These are phyloP conservation scores for Lyophyllum shimeji DNA, from an alignment of 768 basidiomycete genomes.

Conservation along the genomic window DNA sequence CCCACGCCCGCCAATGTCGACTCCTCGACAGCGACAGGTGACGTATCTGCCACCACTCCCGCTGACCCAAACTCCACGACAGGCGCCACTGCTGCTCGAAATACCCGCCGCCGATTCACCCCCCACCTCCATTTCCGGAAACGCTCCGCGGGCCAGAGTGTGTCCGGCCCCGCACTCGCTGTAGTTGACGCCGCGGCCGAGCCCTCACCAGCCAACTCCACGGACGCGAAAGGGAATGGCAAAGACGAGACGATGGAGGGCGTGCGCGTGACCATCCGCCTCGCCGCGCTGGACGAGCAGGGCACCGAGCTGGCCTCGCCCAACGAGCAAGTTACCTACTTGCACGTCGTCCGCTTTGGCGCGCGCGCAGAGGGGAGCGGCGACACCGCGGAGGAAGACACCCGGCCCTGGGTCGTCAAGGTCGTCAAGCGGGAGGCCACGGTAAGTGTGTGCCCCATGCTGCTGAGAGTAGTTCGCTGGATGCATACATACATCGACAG, in stretches of 20 bases:
- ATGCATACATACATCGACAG: slow-evolving; percentile 30
- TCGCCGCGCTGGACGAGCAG: slow-evolving; percentile 80
- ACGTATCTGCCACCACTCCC: slow-evolving; percentile 2
- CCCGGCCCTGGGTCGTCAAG: slow-evolving; percentile 85
- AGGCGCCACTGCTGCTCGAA: slow-evolving; percentile 9
- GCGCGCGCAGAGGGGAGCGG: slow-evolving; percentile 31
- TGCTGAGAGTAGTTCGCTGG: not conserved
- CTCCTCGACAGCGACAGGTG: slow-evolving; percentile 10
- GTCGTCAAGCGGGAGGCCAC: slow-evolving; percentile 92
- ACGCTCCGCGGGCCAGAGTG: slow-evolving; percentile 45
- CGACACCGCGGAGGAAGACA: slow-evolving; percentile 48
- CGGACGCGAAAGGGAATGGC: slow-evolving; percentile 36
- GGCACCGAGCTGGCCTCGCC: slow-evolving; percentile 63
- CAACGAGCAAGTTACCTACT: slow-evolving; percentile 89
- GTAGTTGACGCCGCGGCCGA: slow-evolving; percentile 77
- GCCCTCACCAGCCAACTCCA: slow-evolving; percentile 30
- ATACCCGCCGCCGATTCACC: slow-evolving; percentile 58
- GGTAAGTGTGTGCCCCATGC: slow-evolving; percentile 33
- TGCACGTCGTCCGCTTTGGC: slow-evolving; percentile 79
- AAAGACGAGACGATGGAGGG: slow-evolving; percentile 55
- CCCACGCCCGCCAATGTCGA: slow-evolving; percentile 10
- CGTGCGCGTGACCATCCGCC: slow-evolving; percentile 73
- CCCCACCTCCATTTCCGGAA: slow-evolving; percentile 67
- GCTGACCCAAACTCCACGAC: slow-evolving; percentile 11
- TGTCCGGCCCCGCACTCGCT: slow-evolving; percentile 76